Conservation (phyloP, 179 eudicot species). For the Carnegiea gigantea region DNA sequence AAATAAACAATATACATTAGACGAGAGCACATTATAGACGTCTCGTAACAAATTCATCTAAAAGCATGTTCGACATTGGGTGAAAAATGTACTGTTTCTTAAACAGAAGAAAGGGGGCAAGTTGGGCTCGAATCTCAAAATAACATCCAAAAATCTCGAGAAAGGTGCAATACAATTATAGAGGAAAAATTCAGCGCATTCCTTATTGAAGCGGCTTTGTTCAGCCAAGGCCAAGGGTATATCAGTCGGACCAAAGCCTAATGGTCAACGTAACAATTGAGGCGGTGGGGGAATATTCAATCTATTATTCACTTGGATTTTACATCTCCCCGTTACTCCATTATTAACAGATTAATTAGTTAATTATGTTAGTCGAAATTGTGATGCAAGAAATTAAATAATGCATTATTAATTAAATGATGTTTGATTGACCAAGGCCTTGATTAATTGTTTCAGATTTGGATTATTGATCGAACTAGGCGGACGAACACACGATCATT, state of each 20-base stretch:
- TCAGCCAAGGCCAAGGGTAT: not conserved
- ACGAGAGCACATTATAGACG: no score
- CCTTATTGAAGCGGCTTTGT: not conserved
- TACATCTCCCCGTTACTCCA: not conserved
- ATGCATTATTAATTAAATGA: not conserved
- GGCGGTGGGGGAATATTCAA: conserved; percentile 1
- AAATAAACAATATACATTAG: no score
- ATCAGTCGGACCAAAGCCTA: conserved; percentile 13
- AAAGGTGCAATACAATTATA: not conserved
- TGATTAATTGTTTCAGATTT: not conserved
- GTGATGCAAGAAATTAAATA: not conserved
- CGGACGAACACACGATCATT: not conserved
- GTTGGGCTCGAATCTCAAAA: conserved; percentile 1
- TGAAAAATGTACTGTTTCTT: no score
- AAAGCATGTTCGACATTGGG: no score
- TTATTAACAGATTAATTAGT: not conserved
- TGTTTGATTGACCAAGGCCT: not conserved
- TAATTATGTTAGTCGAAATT: not conserved
- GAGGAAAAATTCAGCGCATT: not conserved
- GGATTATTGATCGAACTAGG: not conserved
- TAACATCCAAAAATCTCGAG: not conserved
- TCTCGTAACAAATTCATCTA: no score
- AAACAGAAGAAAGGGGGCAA: not conserved
- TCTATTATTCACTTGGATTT: conserved; percentile 13
- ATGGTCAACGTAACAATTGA: conserved; percentile 12